Percentiles rank a stretch among this genome's conserved stretches.
phyloP scores from a whole-genome alignment of 352 stramenopile genomes.

The Phytophthora niederhauseri region DNA sequence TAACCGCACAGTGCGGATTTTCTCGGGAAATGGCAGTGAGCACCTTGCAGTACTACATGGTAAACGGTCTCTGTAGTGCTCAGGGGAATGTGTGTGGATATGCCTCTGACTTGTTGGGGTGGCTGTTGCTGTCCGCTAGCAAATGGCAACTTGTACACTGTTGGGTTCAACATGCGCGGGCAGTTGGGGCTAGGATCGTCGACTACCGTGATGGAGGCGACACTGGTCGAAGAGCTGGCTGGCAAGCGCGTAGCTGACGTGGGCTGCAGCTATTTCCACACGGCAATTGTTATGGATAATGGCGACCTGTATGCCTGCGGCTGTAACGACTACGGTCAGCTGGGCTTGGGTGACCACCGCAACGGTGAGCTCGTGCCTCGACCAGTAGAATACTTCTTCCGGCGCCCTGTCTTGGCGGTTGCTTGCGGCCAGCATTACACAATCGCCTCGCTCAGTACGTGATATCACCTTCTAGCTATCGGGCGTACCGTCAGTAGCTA shows the following conservation, averaged over 20 bases:
- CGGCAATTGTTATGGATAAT: conserved; percentile 74
- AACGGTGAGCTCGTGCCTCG: conserved; percentile 72
- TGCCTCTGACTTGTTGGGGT: neutral
- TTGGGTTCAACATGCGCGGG: conserved; percentile 93
- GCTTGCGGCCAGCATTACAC: conserved; percentile 93
- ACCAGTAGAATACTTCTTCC: conserved; percentile 57
- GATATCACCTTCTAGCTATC: neutral
- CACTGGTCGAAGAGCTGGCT: conserved; percentile 47
- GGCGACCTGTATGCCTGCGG: conserved; percentile 89
- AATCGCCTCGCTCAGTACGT: conserved; percentile 64
- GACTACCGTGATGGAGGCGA: conserved; percentile 59
- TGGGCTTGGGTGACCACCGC: conserved; percentile 73
- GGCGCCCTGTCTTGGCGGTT: conserved; percentile 61
- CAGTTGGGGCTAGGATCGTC: conserved; percentile 89
- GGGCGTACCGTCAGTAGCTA: too few relatives aligned
- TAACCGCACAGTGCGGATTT: conserved; percentile 73
- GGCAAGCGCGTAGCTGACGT: conserved; percentile 76
- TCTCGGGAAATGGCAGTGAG: conserved; percentile 93
- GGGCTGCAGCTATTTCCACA: conserved; percentile 95
- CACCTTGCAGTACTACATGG: conserved; percentile 87
- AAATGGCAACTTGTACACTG: conserved; percentile 85
- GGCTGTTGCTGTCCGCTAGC: conserved; percentile 37
- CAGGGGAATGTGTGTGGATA: neutral
- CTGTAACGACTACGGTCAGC: conserved; percentile 93
- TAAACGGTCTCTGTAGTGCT: conserved; percentile 22